Conservation (phyloP, 768 basidiomycete species). For the Collybia nuda region DNA sequence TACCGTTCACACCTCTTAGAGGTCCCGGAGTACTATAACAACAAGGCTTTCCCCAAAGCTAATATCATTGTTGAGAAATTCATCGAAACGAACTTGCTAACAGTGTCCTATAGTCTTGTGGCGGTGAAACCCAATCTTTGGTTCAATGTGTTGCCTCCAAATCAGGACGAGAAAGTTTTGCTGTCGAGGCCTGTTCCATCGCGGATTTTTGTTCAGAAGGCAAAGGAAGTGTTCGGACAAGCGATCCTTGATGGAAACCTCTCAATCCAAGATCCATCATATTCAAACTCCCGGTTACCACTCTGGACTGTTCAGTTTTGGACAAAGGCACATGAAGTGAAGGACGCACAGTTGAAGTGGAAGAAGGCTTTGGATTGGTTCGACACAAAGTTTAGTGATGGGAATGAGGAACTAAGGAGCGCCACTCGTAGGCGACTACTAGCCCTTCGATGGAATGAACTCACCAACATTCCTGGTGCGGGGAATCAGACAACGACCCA, state of each 20-base stretch:
- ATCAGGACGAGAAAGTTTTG: not conserved
- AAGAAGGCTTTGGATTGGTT: not conserved
- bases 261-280: not conserved
- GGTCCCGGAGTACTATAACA: not conserved
- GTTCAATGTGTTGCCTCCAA: not conserved
- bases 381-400: not conserved
- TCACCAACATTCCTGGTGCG: not conserved
- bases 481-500: not conserved
- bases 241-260: conserved; percentile 3
- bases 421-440: not conserved
- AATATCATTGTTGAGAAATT: not conserved
- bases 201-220: not conserved
- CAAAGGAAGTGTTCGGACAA: conserved; percentile 1
- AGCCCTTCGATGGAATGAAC: not conserved
- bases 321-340: not conserved
- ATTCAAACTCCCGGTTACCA: not conserved
- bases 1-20: not conserved
- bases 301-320: conserved; percentile 2
- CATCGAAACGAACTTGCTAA: not conserved
- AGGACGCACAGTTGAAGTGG: not conserved
- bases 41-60: not conserved
- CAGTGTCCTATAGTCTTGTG: not conserved
- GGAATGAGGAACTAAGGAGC: not conserved
- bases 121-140: not conserved
- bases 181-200: conserved; percentile 1